A percentile compares a stretch with the other conserved stretches of the same genome.
phyloP scores from a whole-genome alignment of 495 filamentous ascomycete species.

The Halenospora varia region DNA sequence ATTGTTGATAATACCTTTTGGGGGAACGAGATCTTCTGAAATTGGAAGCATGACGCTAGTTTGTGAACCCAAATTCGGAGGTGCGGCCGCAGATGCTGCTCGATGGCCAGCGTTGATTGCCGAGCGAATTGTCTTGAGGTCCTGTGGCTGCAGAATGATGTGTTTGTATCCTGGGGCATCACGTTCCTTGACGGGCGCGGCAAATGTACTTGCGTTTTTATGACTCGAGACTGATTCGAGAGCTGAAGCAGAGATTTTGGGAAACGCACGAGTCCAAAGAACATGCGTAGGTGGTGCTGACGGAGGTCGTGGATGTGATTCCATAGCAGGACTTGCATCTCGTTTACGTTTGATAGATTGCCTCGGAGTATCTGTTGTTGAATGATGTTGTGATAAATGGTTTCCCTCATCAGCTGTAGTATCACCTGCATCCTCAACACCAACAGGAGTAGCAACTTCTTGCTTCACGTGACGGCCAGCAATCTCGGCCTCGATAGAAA shows the following conservation, averaged over 20 bases:
- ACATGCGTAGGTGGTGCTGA: constrained; percentile 52
- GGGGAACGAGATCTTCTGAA: constrained; percentile 72
- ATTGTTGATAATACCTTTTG: constrained; percentile 90
- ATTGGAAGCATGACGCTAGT: constrained; percentile 60
- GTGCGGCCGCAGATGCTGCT: constrained; percentile 59
- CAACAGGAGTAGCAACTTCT: constrained; percentile 60
- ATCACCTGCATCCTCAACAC: constrained; percentile 44
- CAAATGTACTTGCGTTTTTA: constrained; percentile 85
- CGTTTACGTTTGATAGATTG: too few species aligned
- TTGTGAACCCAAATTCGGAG: constrained; percentile 40
- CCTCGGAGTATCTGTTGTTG: too few species aligned
- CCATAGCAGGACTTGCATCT: too few species aligned
- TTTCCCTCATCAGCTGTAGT: constrained; percentile 49
- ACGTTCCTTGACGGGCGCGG: constrained; percentile 73
- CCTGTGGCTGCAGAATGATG: constrained; percentile 81
- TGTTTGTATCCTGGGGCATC: constrained; percentile 86
- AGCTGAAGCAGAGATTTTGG: constrained; percentile 69
- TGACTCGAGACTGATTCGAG: constrained; percentile 83
- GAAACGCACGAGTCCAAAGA: constrained; percentile 71
- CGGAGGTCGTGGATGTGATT: too few species aligned
- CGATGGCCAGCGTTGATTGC: constrained; percentile 75
- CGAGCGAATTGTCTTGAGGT: constrained; percentile 79
- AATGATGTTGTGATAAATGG: too few species aligned
- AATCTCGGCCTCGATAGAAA: constrained; percentile 39
- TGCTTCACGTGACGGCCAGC: constrained; percentile 55